phyloP scores from a whole-genome alignment of 2,329 filamentous ascomycete species.

The Myriangium duriaei region DNA sequence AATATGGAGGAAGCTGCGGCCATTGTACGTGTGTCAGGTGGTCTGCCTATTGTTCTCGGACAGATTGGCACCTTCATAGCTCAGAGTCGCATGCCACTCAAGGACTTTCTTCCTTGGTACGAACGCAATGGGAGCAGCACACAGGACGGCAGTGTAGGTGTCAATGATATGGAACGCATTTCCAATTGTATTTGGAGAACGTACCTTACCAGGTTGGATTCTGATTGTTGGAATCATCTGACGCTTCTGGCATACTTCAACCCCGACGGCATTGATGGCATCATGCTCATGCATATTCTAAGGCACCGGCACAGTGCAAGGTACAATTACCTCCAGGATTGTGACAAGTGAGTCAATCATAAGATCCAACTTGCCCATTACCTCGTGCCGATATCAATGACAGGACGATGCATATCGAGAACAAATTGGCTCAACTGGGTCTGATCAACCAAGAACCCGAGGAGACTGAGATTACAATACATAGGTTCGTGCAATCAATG shows the following conservation, averaged over 20 bases:
- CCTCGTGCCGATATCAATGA: too few relatives aligned
- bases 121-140: constrained; percentile 19
- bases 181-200: constrained; percentile 21
- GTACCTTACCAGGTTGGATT: constrained; percentile 18
- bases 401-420: too few relatives aligned
- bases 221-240: constrained; percentile 7
- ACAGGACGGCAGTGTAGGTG: constrained; percentile 15
- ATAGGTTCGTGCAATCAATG: constrained; percentile 17
- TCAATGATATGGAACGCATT: constrained; percentile 20
- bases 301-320: too few relatives aligned
- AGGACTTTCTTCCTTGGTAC: constrained; percentile 20
- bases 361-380: too few relatives aligned
- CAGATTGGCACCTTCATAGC: constrained; percentile 22
- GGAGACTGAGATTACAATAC: constrained; percentile 14
- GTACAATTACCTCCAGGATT: too few relatives aligned
- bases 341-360: too few relatives aligned
- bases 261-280: too few relatives aligned
- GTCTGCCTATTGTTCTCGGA: constrained; percentile 20
- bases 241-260: too few relatives aligned
- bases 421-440: neutral
- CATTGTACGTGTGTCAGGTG: constrained; percentile 18
- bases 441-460: constrained; percentile 3
- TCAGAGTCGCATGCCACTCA: constrained; percentile 16
- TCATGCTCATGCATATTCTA: too few relatives aligned
- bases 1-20: constrained; percentile 12